Evolutionary conservation across 2,329 filamentous ascomycete genomes (phyloP).

Genomic region (Colletotrichum shisoi): DNA sequence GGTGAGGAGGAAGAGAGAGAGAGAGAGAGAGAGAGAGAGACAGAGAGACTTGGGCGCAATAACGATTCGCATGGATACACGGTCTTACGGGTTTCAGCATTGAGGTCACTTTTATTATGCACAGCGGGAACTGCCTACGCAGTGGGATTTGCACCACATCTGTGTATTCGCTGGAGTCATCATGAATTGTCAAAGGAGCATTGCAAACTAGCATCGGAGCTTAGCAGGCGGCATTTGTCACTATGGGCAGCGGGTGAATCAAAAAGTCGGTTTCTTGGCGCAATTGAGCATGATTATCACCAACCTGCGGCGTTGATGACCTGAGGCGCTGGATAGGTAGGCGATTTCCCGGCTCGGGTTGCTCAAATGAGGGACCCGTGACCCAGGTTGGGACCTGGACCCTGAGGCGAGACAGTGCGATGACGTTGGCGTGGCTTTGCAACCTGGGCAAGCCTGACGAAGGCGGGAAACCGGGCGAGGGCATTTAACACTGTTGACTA

Average conservation of each 20-base stretch:
- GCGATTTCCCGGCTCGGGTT: not conserved
- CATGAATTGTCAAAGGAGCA: slow-evolving; percentile 37
- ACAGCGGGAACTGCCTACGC: slow-evolving; percentile 30
- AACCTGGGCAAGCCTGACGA: slow-evolving; percentile 17
- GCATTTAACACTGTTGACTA: not conserved
- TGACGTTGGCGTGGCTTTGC: slow-evolving; percentile 35
- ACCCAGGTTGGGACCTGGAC: slow-evolving; percentile 22
- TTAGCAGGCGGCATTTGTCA: slow-evolving; percentile 38
- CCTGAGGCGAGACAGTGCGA: slow-evolving; percentile 32
- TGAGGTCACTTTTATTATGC: slow-evolving; percentile 29
- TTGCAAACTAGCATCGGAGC: slow-evolving; percentile 34
- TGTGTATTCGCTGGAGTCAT: slow-evolving; percentile 31
- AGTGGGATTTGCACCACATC: slow-evolving; percentile 26
- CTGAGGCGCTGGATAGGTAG: not conserved
- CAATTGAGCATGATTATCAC: slow-evolving; percentile 8
- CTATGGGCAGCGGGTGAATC: slow-evolving; percentile 25
- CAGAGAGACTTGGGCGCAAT: slow-evolving; percentile 18
- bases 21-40: slow-evolving; percentile 16
- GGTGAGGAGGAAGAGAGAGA: not conserved
- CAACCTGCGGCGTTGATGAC: not conserved
- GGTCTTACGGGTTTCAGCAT: slow-evolving; percentile 35
- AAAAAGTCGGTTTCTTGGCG: slow-evolving; percentile 29
- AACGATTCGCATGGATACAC: slow-evolving; percentile 37
- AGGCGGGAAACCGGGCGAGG: slow-evolving; percentile 22
- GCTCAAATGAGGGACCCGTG: slow-evolving; percentile 18